Evolutionary conservation across 176 grass and related monocot genomes (phyloP).

Genomic region (Sorghum bicolor): DNA sequence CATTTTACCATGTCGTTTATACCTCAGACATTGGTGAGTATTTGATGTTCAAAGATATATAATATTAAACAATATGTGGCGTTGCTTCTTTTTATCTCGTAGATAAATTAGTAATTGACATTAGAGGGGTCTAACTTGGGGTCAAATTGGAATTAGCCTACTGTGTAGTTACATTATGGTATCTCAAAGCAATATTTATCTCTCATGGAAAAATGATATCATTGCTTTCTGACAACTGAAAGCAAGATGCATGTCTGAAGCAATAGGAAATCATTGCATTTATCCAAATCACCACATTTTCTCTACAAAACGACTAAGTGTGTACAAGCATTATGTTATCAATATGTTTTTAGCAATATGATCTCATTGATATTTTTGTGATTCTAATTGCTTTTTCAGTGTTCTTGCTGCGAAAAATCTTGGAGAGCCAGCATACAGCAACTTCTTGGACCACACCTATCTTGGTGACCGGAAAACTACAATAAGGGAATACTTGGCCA

Average conservation of each 20-base stretch:
- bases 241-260: slow-evolving; percentile 21
- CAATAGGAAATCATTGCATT: slow-evolving; percentile 27
- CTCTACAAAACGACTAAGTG: neutral
- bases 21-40: slow-evolving; percentile 93
- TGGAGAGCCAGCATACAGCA: slow-evolving; percentile 62
- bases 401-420: slow-evolving; percentile 88
- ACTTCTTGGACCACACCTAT: slow-evolving; percentile 89
- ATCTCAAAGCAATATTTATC: slow-evolving; percentile 26
- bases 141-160: neutral
- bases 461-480: slow-evolving; percentile 74
- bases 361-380: neutral
- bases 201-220: slow-evolving; percentile 1
- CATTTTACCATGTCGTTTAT: slow-evolving; percentile 80
- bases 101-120: neutral
- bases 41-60: slow-evolving; percentile 4
- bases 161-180: neutral
- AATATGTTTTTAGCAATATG: neutral
- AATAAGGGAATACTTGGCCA: slow-evolving; percentile 57
- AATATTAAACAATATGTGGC: neutral
- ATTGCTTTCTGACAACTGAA: slow-evolving; percentile 14
- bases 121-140: neutral
- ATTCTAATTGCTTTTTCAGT: slow-evolving; percentile 47
- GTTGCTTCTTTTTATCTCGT: neutral
- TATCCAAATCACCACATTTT: slow-evolving; percentile 4
- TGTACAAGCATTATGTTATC: neutral